Conservation (phyloP, 768 basidiomycete genomes). For the Scleroderma bovista region DNA sequence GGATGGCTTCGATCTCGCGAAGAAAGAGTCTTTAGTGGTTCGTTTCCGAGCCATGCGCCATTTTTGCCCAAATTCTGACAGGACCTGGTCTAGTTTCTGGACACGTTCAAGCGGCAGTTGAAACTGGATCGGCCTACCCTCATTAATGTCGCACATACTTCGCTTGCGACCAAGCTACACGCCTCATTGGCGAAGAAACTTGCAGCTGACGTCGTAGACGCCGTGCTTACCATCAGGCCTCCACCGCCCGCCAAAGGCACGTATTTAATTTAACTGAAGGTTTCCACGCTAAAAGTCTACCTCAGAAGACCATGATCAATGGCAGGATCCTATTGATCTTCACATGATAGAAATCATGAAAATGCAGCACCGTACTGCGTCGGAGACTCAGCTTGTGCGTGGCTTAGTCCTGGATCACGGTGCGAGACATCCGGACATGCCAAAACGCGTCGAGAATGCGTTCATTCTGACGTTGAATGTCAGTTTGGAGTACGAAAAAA, state of each 20-base stretch:
- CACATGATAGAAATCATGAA: slow-evolving; percentile 99
- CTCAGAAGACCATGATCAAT: slow-evolving; percentile 58
- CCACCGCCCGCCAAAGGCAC: slow-evolving; percentile 56
- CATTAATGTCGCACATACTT: slow-evolving; percentile 92
- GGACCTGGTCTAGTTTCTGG: slow-evolving; percentile 67
- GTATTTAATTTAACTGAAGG: slow-evolving; percentile 21
- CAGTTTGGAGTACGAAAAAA: slow-evolving; percentile 98
- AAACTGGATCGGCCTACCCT: slow-evolving; percentile 86
- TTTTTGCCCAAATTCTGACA: slow-evolving; percentile 14
- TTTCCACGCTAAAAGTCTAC: slow-evolving; percentile 20
- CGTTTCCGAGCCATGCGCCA: slow-evolving; percentile 28
- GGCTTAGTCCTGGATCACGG: slow-evolving; percentile 98
- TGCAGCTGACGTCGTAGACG: slow-evolving; percentile 91
- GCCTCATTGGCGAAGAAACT: slow-evolving; percentile 77
- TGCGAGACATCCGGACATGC: slow-evolving; percentile 98
- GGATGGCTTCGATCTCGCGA: slow-evolving; percentile 94
- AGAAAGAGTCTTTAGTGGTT: slow-evolving; percentile 89
- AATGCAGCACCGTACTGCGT: slow-evolving; percentile 98
- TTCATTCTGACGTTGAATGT: slow-evolving; percentile 95
- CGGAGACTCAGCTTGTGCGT: slow-evolving; percentile 92
- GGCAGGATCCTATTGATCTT: slow-evolving; percentile 88
- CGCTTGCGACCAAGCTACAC: slow-evolving; percentile 90
- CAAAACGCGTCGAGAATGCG: slow-evolving; percentile 95
- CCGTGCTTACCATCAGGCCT: slow-evolving; percentile 83
- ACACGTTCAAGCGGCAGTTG: slow-evolving; percentile 75